Evolutionary conservation across 164 flowering plant genomes (phyloP), one percentile per base, ranked within the genome.

Genomic region (Santalum album): DNA sequence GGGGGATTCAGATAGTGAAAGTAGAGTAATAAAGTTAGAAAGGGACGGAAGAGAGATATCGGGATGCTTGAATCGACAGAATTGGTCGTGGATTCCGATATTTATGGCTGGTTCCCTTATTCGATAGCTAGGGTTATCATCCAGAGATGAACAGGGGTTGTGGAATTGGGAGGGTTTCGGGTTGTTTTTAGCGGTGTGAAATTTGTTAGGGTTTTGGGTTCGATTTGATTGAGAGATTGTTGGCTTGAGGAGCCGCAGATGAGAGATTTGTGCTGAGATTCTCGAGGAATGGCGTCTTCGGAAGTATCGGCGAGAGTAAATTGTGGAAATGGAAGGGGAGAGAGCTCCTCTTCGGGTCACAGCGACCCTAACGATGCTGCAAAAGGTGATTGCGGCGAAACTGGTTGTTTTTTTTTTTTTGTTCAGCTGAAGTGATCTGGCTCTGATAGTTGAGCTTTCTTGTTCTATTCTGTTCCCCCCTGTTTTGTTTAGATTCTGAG

Each of bases 261-360:
- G 84, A 70, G 72, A 69, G 81, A 79, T 81, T 83, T 79, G 78
- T 45, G 60, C 40, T 75, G 61, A 50, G 47, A 25, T 24, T 46
- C 11, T 0, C 9, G 7, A 18, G 9, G 9, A 56, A 78, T 81
- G 87, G 61, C 75, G 51, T 62, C 78, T 36, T 76, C 86, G 18
- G 95, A 82, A 63, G 69, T 73, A 15, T 72, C 82, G 47, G 66
- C 51, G 3, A 76, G 71, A 25, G 77, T 66, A 3, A 70, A 64
- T 53, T 51, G 57, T 23, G 63, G 59, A n/a, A 71, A 61, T 51
- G 77, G 68, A 7, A 53, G 72, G 12, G 69, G 66, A 25, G 82
- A 70, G 36, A 56, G 68, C 49, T 75, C n/a, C n/a, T n/a, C n/a
- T n/a, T n/a, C n/a, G n/a, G n/a, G n/a, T n/a, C n/a, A 67, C 55